A percentile compares a stretch with the other conserved stretches of the same genome.
Conservation (phyloP, 768 basidiomycete species). For the Russula brevipes region DNA sequence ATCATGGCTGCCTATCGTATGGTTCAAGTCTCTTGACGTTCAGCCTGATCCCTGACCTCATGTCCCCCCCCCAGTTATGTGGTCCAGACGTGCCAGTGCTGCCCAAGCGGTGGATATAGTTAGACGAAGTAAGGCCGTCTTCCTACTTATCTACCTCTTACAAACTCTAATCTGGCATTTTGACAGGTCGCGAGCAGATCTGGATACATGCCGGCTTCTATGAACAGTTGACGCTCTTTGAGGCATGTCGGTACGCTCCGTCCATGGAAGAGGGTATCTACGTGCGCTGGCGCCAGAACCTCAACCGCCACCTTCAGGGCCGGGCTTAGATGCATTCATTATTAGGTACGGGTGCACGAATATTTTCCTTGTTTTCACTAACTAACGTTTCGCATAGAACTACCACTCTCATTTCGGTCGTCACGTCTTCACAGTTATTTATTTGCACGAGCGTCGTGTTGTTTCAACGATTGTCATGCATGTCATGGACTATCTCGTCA, state of each 20-base stretch:
- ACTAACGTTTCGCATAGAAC: background rate
- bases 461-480: background rate
- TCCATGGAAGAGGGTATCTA: conserved; percentile 24
- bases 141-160: background rate
- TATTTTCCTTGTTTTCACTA: background rate
- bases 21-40: background rate
- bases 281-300: conserved; percentile 24
- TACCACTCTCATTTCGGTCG: background rate
- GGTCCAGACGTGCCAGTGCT: conserved; percentile 19
- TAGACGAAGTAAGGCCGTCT: conserved; percentile 20
- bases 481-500: background rate
- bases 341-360: background rate
- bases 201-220: conserved; percentile 24
- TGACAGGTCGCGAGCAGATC: conserved; percentile 24
- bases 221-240: conserved; percentile 24
- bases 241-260: conserved; percentile 23
- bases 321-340: background rate
- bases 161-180: background rate
- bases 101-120: conserved; percentile 21
- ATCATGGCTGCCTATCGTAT: conserved; percentile 27
- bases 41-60: background rate
- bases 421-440: background rate
- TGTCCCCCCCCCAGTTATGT: conserved; percentile 20
- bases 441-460: background rate
- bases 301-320: conserved; percentile 10